Base-by-base conservation (phyloP, 148 eudicot genomes). In the Chenopodium berlandieri region DNA sequence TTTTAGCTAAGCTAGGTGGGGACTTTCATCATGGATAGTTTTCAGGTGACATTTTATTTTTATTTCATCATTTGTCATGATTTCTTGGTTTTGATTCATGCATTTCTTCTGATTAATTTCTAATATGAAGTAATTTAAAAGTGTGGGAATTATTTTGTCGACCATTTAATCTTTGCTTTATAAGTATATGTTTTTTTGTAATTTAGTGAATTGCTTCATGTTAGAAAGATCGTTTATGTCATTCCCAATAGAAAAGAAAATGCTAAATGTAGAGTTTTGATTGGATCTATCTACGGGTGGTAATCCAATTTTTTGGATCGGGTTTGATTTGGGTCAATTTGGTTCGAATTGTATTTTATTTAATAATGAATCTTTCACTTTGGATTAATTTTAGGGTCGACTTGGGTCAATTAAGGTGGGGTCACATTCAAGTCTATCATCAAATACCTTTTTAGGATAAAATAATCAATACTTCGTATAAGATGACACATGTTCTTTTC, bases 11-110 rank as follows among this genome's bases (percentile, higher is more conserved):
- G 44, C 44, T 40, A 75, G 78, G 77, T 69, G 73, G 77, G 86
- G 67, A 14, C 20, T 47, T 66, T 77, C 73, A 34, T 56, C 75
- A 81, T 84, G 84, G 78, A 73, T 84, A 84, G 71, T 84, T 7
- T 73, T 77, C 81, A 81, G 86, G 82, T 84, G 79, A 73, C 54
- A 40, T 6, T 37, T 37, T 44, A 9, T 62, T 78, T 46, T 64
- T 2, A 16, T 46, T 80, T 80, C 37, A 77, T 60, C 4, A 44
- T 47, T 23, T 78, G 52, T 76, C 48, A 12, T 72, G 73, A 9
- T 65, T 14, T 30, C 7, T n/a, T 78, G 52, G 31, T 71, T 34
- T 34, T 47, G 75, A 25, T n/a, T 32, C 40, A 25, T 40, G n/a
- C n/a, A 0, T 14, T 23, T n/a, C 2, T 20, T 79, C 13, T 6